A percentile compares a stretch with the other conserved stretches of the same genome.
Evolutionary conservation across 208 protist species (phyloP).

Genomic region (Wallacemonas rigidus): DNA sequence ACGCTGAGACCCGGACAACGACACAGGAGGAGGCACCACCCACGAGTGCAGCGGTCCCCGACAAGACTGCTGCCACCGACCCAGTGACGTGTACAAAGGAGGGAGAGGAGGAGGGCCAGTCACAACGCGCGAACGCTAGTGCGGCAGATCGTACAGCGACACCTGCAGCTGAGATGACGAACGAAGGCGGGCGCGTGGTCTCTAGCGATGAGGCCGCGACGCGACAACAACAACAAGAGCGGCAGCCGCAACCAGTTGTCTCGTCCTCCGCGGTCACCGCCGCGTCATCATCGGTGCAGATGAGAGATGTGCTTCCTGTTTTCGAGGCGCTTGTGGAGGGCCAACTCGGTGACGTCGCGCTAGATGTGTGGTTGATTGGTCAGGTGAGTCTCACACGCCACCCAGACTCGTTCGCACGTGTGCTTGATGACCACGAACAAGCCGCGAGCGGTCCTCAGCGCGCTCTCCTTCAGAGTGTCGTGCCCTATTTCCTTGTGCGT

Average conservation of each 20-base stretch:
- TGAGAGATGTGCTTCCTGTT: slow-evolving; percentile 52
- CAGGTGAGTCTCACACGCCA: slow-evolving; percentile 37
- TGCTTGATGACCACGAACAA: slow-evolving; percentile 35
- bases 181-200: too few relatives aligned
- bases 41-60: not conserved
- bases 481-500: slow-evolving; percentile 49
- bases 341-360: slow-evolving; percentile 51
- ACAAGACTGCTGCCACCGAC: not conserved
- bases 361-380: slow-evolving; percentile 66
- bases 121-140: too few relatives aligned
- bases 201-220: not conserved
- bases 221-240: slow-evolving; percentile 18
- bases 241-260: not conserved
- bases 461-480: slow-evolving; percentile 29
- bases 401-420: slow-evolving; percentile 42
- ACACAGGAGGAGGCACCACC: not conserved
- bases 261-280: not conserved
- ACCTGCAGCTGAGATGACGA: too few relatives aligned
- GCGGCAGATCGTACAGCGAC: too few relatives aligned
- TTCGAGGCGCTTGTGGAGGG: slow-evolving; percentile 47
- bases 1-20: not conserved
- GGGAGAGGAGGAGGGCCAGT: too few relatives aligned
- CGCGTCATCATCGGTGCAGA: not conserved
- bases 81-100: too few relatives aligned
- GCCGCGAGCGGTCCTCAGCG: slow-evolving; percentile 28